Conservation (phyloP, 2,329 filamentous ascomycete genomes). For the Hypoxylon sp. region DNA sequence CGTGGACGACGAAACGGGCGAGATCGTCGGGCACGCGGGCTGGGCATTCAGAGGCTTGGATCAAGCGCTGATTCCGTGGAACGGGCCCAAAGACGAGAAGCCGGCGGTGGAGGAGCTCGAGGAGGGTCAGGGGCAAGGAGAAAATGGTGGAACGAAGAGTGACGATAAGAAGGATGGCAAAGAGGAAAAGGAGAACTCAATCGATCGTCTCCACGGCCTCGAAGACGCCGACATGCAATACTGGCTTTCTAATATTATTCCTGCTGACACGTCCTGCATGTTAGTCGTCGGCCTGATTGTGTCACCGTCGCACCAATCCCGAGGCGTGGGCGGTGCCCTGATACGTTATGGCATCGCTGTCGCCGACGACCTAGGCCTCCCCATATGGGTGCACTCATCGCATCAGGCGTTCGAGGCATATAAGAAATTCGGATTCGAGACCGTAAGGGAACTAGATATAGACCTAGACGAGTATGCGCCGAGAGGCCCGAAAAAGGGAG, state of each 20-base stretch:
- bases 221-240: constrained; percentile 39
- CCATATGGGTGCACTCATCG: constrained; percentile 43
- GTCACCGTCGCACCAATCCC: constrained; percentile 31
- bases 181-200: constrained; percentile 12
- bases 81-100: constrained; percentile 22
- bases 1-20: constrained; percentile 32
- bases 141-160: neutral
- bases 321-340: constrained; percentile 35
- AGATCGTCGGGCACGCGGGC: constrained; percentile 38
- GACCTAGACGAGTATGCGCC: constrained; percentile 44
- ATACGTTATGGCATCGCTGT: constrained; percentile 38
- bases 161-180: neutral
- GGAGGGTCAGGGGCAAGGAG: neutral
- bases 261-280: constrained; percentile 32
- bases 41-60: constrained; percentile 35
- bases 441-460: constrained; percentile 35
- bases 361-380: constrained; percentile 32
- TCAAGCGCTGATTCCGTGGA: constrained; percentile 19
- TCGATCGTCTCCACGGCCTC: constrained; percentile 40
- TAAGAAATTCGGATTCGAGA: constrained; percentile 37
- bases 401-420: constrained; percentile 43
- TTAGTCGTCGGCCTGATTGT: constrained; percentile 37
- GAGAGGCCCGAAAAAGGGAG: constrained; percentile 28
- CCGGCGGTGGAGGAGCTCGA: neutral
- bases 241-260: constrained; percentile 37